These are phyloP conservation scores for Ophiocordyceps polyrhachis-furcata DNA, from an alignment of 2,329 filamentous ascomycete species.

Conservation along the genomic window DNA sequence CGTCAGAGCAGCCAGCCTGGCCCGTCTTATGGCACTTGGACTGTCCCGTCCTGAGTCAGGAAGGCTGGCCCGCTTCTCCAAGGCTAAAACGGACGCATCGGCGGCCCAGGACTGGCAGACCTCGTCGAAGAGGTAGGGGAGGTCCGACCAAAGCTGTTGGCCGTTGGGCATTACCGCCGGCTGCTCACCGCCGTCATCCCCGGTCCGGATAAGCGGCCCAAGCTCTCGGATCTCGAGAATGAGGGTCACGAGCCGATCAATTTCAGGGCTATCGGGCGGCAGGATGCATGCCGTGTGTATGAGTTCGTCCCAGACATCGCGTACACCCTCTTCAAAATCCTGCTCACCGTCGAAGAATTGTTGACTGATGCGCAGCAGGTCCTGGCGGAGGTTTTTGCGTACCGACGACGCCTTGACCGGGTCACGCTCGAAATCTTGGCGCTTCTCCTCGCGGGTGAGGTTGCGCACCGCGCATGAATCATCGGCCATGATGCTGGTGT, in stretches of 20 bases:
- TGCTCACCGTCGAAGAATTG: slow-evolving; percentile 1
- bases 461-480: neutral
- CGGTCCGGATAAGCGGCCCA: neutral
- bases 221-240: slow-evolving; percentile 3
- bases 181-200: neutral
- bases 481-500: neutral
- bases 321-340: slow-evolving; percentile 1
- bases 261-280: slow-evolving; percentile 3
- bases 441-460: slow-evolving; percentile 2
- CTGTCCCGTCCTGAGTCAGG: neutral
- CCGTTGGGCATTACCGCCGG: slow-evolving; percentile 1
- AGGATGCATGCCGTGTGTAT: slow-evolving; percentile 3
- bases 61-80: neutral
- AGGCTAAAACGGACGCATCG: neutral
- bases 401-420: neutral
- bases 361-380: slow-evolving; percentile 1
- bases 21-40: neutral
- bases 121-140: slow-evolving; percentile 2
- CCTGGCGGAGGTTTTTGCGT: slow-evolving; percentile 1
- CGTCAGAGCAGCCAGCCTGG: slow-evolving; percentile 1
- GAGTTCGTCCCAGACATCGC: slow-evolving; percentile 4
- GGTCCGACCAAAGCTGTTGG: slow-evolving; percentile 2
- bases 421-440: slow-evolving; percentile 1
- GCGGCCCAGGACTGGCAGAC: slow-evolving; percentile 1
- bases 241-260: slow-evolving; percentile 4